phyloP scores from a whole-genome alignment of 2,329 filamentous ascomycete species.

The Colletotrichum karsti region DNA sequence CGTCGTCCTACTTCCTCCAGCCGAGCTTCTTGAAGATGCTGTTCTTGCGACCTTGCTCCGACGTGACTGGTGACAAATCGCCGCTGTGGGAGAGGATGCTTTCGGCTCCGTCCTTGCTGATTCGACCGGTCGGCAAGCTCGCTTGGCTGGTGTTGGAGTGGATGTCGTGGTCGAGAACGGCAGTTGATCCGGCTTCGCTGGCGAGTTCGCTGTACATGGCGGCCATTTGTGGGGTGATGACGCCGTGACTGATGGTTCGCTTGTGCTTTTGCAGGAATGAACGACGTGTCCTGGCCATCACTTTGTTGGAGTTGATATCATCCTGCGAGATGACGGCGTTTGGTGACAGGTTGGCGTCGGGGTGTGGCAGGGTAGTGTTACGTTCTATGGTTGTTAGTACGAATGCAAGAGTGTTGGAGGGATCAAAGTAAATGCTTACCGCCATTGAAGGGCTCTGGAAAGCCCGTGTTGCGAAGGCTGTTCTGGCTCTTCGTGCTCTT shows the following conservation, averaged over 20 bases:
- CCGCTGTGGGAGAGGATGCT: slow-evolving; percentile 42
- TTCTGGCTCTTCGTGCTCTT: slow-evolving; percentile 21
- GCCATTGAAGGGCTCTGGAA: slow-evolving; percentile 59
- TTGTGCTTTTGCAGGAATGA: slow-evolving; percentile 57
- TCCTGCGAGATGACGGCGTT: slow-evolving; percentile 65
- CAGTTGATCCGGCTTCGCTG: slow-evolving; percentile 28
- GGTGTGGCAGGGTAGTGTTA: slow-evolving; percentile 70
- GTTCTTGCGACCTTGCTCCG: slow-evolving; percentile 9
- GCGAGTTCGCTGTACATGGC: slow-evolving; percentile 41
- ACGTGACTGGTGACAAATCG: slow-evolving; percentile 30
- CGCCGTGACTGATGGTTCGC: slow-evolving; percentile 55
- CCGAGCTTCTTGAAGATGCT: slow-evolving; percentile 21
- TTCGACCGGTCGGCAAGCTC: slow-evolving; percentile 24
- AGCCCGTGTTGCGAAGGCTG: slow-evolving; percentile 52
- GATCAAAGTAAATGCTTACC: slow-evolving; percentile 41
- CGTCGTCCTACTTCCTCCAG: slow-evolving; percentile 19
- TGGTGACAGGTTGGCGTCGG: slow-evolving; percentile 66
- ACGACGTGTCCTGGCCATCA: slow-evolving; percentile 52
- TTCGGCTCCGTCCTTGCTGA: slow-evolving; percentile 47
- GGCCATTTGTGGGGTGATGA: slow-evolving; percentile 47
- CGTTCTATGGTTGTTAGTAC: slow-evolving; percentile 42
- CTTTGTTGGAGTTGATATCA: slow-evolving; percentile 55
- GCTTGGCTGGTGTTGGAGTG: slow-evolving; percentile 8
- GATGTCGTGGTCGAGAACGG: slow-evolving; percentile 14
- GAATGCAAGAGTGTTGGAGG: rapidly evolving